Base-by-base conservation (phyloP, 225 moss, liverwort and hornwort species). In the Bryum argenteum region DNA sequence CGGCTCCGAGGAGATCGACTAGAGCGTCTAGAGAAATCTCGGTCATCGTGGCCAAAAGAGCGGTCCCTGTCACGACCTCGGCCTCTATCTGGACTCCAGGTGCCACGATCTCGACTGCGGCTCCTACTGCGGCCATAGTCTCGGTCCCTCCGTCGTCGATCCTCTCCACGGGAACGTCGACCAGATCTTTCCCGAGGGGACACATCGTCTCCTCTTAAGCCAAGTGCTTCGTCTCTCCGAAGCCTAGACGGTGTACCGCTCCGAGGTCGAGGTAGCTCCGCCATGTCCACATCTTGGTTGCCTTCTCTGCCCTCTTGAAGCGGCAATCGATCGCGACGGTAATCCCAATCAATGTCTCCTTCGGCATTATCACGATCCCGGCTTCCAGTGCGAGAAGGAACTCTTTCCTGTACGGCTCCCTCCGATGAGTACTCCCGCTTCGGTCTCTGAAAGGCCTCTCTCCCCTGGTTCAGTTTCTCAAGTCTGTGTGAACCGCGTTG, bases 101-200 rank as follows among this genome's bases (percentile, higher is more conserved):
- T 89, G 65, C 83, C 82, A 67, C 87, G 88, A 48, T 94, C 98
- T 77, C 87, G 85, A 79, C 94, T 98, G 59, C 92, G 91, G 67
- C 94, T 94, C 82, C 92, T 91, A 69, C 94, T 98, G 42, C 91
- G 91, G 68, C 80, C 89, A 80, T 89, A 84, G 39, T 90, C 92
- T 73, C 88, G 73, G 37, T 94, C 92, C 78, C 83, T 91, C 71
- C 92, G 87, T 79, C 89, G 77, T 51, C 90, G 74, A 66, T 88
- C 82, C 69, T 83, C 84, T 65, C 89, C 92, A 66, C 92, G 86
- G 19, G 85, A 85, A 28, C 89, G 87, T 77, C 94, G 85, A 70
- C 85, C 79, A 73, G 83, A 80, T 75, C 88, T 91, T 61, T 92
- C 92, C 67, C 89, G 80, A 73, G 91, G 88, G 23, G 91, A 90